Evolutionary conservation across 352 stramenopile genomes (phyloP).

Genomic region (Phytophthora crassamura): DNA sequence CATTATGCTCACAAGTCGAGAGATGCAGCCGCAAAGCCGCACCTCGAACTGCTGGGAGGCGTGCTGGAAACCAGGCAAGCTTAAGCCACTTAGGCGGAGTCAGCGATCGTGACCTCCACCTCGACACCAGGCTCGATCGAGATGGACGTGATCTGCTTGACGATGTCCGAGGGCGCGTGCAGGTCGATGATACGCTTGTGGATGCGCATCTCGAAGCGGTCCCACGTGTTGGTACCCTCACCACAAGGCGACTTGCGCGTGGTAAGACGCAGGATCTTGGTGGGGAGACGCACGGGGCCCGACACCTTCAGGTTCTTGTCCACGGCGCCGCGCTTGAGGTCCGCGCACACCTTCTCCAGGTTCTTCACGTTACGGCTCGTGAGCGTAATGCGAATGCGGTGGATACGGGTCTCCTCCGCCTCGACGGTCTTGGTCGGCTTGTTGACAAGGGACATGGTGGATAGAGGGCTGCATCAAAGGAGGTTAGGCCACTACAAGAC

Average conservation of each 20-base stretch:
- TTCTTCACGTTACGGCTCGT: constrained; percentile 99
- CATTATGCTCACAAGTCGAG: constrained; percentile 33
- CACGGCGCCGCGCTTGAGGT: constrained; percentile 98
- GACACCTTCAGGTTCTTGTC: constrained; percentile 99
- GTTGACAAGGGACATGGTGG: constrained; percentile 89
- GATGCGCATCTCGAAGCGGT: constrained; percentile 99
- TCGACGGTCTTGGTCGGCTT: constrained; percentile 87
- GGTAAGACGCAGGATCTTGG: constrained; percentile 98
- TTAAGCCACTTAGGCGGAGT: constrained; percentile 77
- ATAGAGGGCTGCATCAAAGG: constrained; percentile 74
- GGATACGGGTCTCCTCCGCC: constrained; percentile 88
- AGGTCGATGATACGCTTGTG: constrained; percentile 99
- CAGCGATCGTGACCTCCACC: constrained; percentile 98
- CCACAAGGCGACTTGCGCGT: constrained; percentile 99
- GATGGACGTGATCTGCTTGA: constrained; percentile 99
- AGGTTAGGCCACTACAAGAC: constrained; percentile 17
- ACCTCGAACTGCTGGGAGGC: constrained; percentile 12
- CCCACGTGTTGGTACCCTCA: constrained; percentile 99
- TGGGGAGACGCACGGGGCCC: constrained; percentile 98
- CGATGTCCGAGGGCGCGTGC: constrained; percentile 97
- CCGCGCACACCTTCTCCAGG: constrained; percentile 99
- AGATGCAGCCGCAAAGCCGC: constrained; percentile 12
- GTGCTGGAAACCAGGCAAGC: constrained; percentile 4
- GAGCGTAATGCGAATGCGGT: constrained; percentile 99
- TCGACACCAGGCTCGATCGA: constrained; percentile 99